Evolutionary conservation across 129 eudicot genomes (phyloP).

Genomic region (Dittrichia graveolens): DNA sequence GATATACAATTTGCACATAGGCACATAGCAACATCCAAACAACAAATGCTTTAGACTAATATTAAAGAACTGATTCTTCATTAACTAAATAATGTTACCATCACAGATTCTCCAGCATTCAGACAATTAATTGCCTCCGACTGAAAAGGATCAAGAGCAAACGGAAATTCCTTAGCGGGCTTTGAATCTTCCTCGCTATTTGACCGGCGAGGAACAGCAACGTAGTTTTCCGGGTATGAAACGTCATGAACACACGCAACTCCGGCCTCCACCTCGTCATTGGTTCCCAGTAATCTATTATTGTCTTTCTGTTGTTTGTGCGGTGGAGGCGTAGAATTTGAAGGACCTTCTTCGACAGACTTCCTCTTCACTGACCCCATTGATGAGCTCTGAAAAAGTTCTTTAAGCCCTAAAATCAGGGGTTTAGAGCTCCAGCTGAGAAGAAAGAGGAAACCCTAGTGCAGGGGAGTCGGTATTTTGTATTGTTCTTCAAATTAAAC

Average conservation of each 20-base stretch:
- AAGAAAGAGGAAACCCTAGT: constrained; percentile 18
- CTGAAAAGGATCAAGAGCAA: constrained; percentile 87
- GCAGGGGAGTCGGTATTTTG: not conserved
- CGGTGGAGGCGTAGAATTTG: constrained; percentile 43
- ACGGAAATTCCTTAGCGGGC: constrained; percentile 92
- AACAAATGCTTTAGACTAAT: not conserved
- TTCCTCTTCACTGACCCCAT: constrained; percentile 79
- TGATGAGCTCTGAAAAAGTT: not conserved
- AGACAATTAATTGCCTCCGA: constrained; percentile 84
- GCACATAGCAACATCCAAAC: no score
- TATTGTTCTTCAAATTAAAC: not conserved
- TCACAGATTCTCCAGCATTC: constrained; percentile 87
- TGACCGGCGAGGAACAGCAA: constrained; percentile 32
- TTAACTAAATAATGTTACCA: constrained; percentile 51
- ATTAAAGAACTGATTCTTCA: not conserved
- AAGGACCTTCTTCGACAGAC: constrained; percentile 43
- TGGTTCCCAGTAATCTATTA: constrained; percentile 26
- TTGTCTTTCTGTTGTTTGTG: constrained; percentile 54
- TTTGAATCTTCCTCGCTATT: constrained; percentile 40
- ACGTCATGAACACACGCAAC: constrained; percentile 84
- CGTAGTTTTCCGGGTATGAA: constrained; percentile 75
- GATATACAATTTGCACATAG: not conserved
- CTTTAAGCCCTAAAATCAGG: not conserved
- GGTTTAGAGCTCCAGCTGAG: constrained; percentile 17
- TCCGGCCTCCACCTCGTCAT: constrained; percentile 43